phyloP scores from a whole-genome alignment of 129 eudicot species.

The Chrysanthemum lavandulifolium region DNA sequence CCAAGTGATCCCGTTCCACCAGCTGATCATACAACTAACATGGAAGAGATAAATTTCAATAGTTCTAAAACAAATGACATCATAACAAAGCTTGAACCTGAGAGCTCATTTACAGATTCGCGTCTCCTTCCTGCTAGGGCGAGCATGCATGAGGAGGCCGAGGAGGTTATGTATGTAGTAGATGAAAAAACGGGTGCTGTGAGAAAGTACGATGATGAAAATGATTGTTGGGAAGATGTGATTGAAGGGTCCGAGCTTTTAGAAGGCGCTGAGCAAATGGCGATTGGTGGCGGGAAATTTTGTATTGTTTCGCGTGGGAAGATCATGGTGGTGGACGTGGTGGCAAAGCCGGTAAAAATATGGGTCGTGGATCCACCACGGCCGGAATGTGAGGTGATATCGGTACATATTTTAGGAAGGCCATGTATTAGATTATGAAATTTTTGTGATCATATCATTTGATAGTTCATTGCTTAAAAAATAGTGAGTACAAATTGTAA shows the following conservation, averaged over 20 bases:
- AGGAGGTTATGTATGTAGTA: slow-evolving; percentile 49
- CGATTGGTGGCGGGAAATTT: slow-evolving; percentile 53
- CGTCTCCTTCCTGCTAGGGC: too few species aligned
- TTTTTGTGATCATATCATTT: neutral
- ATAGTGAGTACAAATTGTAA: too few species aligned
- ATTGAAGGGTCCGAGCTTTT: slow-evolving; percentile 36
- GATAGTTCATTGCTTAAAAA: too few species aligned
- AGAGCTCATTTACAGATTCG: too few species aligned
- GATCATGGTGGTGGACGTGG: slow-evolving; percentile 57
- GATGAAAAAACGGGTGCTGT: slow-evolving; percentile 53
- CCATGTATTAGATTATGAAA: slow-evolving; percentile 27
- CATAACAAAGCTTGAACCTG: too few species aligned
- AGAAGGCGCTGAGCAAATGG: slow-evolving; percentile 53
- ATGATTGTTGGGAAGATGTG: slow-evolving; percentile 56
- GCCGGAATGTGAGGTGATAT: slow-evolving; percentile 49
- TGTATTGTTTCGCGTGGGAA: slow-evolving; percentile 42
- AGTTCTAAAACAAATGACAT: too few species aligned
- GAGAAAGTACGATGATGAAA: slow-evolving; percentile 43
- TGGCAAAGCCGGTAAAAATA: slow-evolving; percentile 38
- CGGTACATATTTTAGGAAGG: slow-evolving; percentile 65
- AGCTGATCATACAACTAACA: too few species aligned
- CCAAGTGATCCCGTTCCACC: too few species aligned
- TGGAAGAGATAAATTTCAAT: too few species aligned
- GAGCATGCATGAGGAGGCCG: slow-evolving; percentile 20
- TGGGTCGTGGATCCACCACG: slow-evolving; percentile 50